These are phyloP conservation scores for Coniochaeta ligniaria DNA, from an alignment of 2,329 filamentous ascomycete species.

Conservation along the genomic window DNA sequence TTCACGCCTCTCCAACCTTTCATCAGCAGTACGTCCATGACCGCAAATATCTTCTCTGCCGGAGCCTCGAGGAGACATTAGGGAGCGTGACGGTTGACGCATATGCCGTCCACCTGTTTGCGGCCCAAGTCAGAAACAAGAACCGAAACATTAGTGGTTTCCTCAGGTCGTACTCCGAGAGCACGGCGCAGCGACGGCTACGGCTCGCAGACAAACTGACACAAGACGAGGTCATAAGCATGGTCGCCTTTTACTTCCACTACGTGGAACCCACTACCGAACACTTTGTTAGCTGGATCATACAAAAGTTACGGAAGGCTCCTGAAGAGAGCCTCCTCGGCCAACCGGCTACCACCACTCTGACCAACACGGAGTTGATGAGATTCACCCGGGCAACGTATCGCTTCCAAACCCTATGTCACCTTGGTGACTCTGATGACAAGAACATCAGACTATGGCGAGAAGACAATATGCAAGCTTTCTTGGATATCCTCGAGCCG, in stretches of 20 bases:
- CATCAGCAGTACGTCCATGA: constrained; percentile 16
- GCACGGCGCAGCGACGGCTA: background rate
- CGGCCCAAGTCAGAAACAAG: background rate
- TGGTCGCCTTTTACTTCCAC: background rate
- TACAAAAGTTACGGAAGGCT: background rate
- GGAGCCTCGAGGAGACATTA: constrained; percentile 10
- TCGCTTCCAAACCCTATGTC: constrained; percentile 9
- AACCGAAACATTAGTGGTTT: background rate
- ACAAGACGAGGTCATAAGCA: background rate
- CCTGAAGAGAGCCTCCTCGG: background rate
- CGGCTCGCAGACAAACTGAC: background rate
- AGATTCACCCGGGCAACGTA: constrained; percentile 9
- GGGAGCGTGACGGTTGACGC: constrained; percentile 9
- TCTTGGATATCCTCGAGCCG: constrained; percentile 6
- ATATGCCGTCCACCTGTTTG: constrained; percentile 3
- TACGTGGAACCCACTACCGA: background rate
- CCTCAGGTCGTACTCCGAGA: background rate
- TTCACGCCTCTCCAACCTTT: constrained; percentile 18
- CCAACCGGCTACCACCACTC: background rate
- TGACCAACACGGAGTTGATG: constrained; percentile 1
- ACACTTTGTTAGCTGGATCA: background rate
- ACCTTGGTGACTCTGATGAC: background rate
- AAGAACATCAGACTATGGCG: constrained; percentile 1
- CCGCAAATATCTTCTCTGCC: constrained; percentile 12
- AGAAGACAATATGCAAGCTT: background rate